Percentiles rank a stretch among this genome's conserved stretches.
Conservation (phyloP, 805 yeast species). For the Wickerhamiella kurtzmanii region DNA sequence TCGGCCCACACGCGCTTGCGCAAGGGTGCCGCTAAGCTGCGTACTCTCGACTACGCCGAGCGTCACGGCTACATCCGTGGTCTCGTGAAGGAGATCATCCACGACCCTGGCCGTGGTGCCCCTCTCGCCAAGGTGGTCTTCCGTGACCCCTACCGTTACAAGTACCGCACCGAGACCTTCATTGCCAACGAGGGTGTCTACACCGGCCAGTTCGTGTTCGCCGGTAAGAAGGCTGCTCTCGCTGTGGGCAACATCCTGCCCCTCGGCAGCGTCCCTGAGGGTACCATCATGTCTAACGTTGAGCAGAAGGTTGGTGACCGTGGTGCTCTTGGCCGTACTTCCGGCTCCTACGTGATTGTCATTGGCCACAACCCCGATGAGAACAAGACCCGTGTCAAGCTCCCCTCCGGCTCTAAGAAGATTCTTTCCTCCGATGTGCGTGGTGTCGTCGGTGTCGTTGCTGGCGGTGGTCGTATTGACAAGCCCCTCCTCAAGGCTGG, state of each 20-base stretch:
- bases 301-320: conserved; percentile 99
- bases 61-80: conserved; percentile 99
- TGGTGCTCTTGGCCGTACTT: conserved; percentile 99
- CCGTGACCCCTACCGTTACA: conserved; percentile 99
- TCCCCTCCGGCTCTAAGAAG: conserved; percentile 99
- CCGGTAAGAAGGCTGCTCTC: conserved; percentile 96
- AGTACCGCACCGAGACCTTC: conserved; percentile 94
- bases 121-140: conserved; percentile 97
- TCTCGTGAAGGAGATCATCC: conserved; percentile 95
- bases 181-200: conserved; percentile 99
- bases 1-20: conserved; percentile 99
- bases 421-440: conserved; percentile 88
- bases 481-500: conserved; percentile 99
- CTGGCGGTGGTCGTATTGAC: conserved; percentile 99
- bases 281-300: conserved; percentile 96
- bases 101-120: conserved; percentile 99
- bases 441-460: conserved; percentile 99
- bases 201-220: conserved; percentile 98
- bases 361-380: conserved; percentile 99
- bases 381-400: conserved; percentile 97
- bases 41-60: conserved; percentile 98
- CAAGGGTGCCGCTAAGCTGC: conserved; percentile 99
- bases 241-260: conserved; percentile 92
- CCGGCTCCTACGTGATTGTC: conserved; percentile 98
- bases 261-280: conserved; percentile 95